phyloP scores from a whole-genome alignment of 73 alveolate genomes.

The Durusdinium trenchii region DNA sequence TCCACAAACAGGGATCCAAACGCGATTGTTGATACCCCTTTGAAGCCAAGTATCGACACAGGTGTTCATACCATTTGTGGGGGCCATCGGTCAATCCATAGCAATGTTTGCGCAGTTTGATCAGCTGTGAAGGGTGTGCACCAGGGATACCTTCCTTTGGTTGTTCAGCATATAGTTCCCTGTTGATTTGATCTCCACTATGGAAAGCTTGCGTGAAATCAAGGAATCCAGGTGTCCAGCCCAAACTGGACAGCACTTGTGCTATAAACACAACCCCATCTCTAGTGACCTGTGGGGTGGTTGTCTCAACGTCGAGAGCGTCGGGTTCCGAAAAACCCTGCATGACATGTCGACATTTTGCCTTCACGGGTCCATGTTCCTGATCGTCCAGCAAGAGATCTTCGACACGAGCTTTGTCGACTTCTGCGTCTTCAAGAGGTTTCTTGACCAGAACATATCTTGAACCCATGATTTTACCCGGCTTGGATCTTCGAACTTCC shows the following conservation, averaged over 20 bases:
- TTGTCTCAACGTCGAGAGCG: too few species aligned
- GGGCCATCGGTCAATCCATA: not conserved
- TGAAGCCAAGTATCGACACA: not conserved
- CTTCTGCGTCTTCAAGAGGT: not conserved
- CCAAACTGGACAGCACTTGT: too few species aligned
- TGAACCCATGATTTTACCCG: not conserved
- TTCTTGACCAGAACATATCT: not conserved
- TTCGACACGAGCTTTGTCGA: too few species aligned
- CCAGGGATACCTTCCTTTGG: not conserved
- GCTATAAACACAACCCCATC: too few species aligned
- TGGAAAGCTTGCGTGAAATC: not conserved
- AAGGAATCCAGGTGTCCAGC: too few species aligned
- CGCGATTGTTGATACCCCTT: not conserved
- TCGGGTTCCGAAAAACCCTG: too few species aligned
- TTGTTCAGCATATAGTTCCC: constrained; percentile 13
- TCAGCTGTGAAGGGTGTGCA: not conserved
- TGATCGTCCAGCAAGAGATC: too few species aligned
- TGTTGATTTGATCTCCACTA: not conserved
- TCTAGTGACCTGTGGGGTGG: too few species aligned
- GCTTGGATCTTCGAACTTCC: not conserved
- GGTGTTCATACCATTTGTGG: not conserved
- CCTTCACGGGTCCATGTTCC: too few species aligned
- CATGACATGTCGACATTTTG: too few species aligned
- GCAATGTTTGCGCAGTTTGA: not conserved
- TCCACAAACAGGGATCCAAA: not conserved